Conservation (phyloP, 2,329 filamentous ascomycete genomes). For the Ophiobolus disseminans region DNA sequence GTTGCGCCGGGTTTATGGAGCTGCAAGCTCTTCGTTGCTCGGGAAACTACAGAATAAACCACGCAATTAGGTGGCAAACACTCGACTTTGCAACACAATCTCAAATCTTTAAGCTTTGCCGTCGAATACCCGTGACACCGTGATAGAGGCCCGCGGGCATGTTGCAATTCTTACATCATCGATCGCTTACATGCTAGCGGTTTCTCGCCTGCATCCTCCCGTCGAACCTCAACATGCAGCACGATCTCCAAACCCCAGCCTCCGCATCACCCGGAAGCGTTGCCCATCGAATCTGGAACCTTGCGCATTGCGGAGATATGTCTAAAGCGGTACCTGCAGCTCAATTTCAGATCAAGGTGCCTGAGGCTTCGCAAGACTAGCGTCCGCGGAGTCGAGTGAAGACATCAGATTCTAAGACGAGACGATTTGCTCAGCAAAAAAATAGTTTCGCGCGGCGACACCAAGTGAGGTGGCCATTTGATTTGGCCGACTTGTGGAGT, state of each 20-base stretch:
- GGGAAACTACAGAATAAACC: no score
- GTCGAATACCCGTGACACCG: slow-evolving; percentile 5
- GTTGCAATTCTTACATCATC: slow-evolving; percentile 8
- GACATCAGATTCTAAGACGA: no score
- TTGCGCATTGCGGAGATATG: slow-evolving; percentile 1
- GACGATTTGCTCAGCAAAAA: slow-evolving; percentile 19
- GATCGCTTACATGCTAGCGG: not conserved
- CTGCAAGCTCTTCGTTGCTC: no score
- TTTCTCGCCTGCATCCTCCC: not conserved
- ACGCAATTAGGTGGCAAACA: no score
- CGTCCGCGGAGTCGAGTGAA: slow-evolving; percentile 16
- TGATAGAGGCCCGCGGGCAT: not conserved
- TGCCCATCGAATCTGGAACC: no score
- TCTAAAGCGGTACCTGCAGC: slow-evolving; percentile 4
- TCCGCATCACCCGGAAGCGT: not conserved
- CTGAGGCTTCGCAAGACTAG: slow-evolving; percentile 4
- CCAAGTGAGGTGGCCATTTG: not conserved
- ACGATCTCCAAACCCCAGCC: not conserved
- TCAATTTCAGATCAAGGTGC: not conserved
- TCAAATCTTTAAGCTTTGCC: not conserved
- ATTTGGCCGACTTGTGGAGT: not conserved
- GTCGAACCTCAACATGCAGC: not conserved
- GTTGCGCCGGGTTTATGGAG: no score
- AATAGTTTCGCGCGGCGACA: not conserved
- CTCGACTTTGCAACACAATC: no score